Base-by-base conservation (phyloP, 305 asterid species). In the Plantago lanceolata region DNA sequence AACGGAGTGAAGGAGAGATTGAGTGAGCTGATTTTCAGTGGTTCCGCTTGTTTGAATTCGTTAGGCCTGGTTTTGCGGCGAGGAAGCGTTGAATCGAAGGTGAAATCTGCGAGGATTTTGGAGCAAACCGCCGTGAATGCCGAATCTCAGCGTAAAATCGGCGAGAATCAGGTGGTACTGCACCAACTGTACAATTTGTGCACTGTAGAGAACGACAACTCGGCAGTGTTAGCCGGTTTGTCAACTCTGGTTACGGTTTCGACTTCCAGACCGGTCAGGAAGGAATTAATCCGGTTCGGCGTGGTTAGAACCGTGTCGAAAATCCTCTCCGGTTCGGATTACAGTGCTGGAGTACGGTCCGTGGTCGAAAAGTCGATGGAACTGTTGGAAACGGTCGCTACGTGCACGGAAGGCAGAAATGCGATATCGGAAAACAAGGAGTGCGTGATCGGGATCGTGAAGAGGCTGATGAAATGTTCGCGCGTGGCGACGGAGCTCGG, bases 401-500 rank as follows among this genome's bases (percentile, higher is more conserved):
- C 89, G 78, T 84, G 95, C 68, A 76, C 93, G 71, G 97, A 84
- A 48, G 97, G 97, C 53, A 81, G 97, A 70, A 66, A 68, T 2
- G 87, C 85, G 57, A 85, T 90, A 2, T 48, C 77, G 14, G 94
- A 76, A 15, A 82, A 84, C 52, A 73, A 61, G 35, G 84, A 74
- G 6, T 90, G 97, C 48, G 79, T 82, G 79, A 73, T 17, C 76
- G 85, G 49, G 73, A 75, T 85, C 16, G 95, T 87, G 18, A 76
- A 60, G 81, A 68, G 83, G 75, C 61, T 90, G 71, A 87, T 87
- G 89, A 85, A 85, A 66, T 83, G 90, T 35, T 84, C 97, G 0
- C 69, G 76, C 19, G 84, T 31, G 60, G 95, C 93, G 76, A 87
- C 95, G 74, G 97, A 87, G 84, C 89, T 82, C 80, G 86, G 96